Evolutionary conservation across 441 rosid genomes (phyloP).

Genomic region (Oxalis stricta): DNA sequence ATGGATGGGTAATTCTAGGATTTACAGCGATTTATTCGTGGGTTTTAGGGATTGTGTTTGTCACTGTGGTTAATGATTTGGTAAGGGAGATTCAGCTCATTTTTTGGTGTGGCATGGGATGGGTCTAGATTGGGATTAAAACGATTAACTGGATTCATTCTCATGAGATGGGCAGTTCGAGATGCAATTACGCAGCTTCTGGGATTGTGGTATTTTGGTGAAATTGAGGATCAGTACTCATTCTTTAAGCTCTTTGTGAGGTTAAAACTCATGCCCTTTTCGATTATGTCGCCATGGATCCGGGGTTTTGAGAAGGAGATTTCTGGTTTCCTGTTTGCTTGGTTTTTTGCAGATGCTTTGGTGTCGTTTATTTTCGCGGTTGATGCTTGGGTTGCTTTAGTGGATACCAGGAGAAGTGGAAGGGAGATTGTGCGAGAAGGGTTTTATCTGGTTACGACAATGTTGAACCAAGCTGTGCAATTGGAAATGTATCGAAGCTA

Average conservation of each 20-base stretch:
- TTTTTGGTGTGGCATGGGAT: constrained; percentile 41
- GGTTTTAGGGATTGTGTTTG: constrained; percentile 59
- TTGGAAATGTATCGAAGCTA: constrained; percentile 67
- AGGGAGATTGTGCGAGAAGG: constrained; percentile 87
- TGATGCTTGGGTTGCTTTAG: constrained; percentile 78
- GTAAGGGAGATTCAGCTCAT: constrained; percentile 45
- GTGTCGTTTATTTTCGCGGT: constrained; percentile 53
- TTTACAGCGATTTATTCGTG: constrained; percentile 73
- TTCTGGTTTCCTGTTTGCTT: constrained; percentile 64
- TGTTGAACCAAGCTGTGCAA: constrained; percentile 65
- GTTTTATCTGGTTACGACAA: constrained; percentile 51
- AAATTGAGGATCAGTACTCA: constrained; percentile 73
- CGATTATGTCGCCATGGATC: constrained; percentile 72
- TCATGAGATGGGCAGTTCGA: constrained; percentile 87
- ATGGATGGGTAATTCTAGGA: constrained; percentile 88
- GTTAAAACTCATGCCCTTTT: constrained; percentile 86
- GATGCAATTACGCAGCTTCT: constrained; percentile 84
- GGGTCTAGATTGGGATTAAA: constrained; percentile 78
- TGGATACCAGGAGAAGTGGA: constrained; percentile 69
- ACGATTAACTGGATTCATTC: constrained; percentile 74
- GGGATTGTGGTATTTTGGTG: constrained; percentile 84
- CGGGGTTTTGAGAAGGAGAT: constrained; percentile 76
- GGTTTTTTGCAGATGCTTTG: constrained; percentile 64
- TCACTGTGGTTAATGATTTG: constrained; percentile 57
- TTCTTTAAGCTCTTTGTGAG: constrained; percentile 79